Evolutionary conservation across 805 yeast species (phyloP), one percentile per base, ranked within the genome.

Genomic region (Metschnikowia corniflorae): DNA sequence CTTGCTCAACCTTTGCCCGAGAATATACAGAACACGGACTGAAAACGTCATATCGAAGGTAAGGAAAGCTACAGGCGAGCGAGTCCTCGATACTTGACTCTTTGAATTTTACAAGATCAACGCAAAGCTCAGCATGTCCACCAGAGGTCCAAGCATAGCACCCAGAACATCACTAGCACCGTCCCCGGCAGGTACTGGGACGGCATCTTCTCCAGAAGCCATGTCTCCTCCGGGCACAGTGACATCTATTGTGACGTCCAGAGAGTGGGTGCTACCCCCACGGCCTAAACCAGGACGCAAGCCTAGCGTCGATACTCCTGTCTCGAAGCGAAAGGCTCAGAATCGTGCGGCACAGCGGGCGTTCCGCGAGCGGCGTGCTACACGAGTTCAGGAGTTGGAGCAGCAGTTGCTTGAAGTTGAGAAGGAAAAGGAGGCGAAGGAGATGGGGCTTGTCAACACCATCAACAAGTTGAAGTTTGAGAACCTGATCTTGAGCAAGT

Each of bases 331-430:
- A 36, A 86, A 86, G 60, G 95, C 95, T 3, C 96, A 85, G 59
- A 88, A 88, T 56, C 67, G 96, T 40, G 95, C 93, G n/a, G 95
- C 96, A 16, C 95, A 89, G 66, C 57, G 95, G 40, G 94, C 97
- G 2, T 86, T 86, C 63, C 66, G 96, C 46, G 94, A 87, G 57
- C 71, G 96, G 46, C 67, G 94, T 50, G 94, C 96, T 14, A 83
- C 84, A 21, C 65, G 88, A 34, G 86, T 87, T 6, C 78, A 78
- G 40, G 94, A 84, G 54, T 67, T 89, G 37, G 95, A 86, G 56
- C 75, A 72, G 34, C 78, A 77, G 58, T 69, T 82, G 39, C 64
- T 73, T 54, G 84, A 75, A 51, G 71, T 80, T 35, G 91, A 83
- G 59, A 73, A 75, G 46, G 89, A 78, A 49, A 71, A 75, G 39